phyloP scores from a whole-genome alignment of 371 early-diverging fungal genomes.

The Nematocida ausubeli region DNA sequence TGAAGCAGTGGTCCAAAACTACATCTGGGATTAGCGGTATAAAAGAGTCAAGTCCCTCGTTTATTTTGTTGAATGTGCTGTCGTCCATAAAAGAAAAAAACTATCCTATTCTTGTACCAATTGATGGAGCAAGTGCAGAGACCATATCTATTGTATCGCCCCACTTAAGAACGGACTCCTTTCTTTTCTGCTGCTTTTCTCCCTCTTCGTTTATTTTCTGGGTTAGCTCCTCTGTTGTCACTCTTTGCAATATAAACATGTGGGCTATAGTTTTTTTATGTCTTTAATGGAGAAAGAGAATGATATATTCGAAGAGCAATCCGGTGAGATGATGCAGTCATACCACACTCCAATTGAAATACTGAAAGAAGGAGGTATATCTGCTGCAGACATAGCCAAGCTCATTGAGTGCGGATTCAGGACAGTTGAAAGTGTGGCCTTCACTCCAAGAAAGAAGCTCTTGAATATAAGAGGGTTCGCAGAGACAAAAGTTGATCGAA shows the following conservation, averaged over 20 bases:
- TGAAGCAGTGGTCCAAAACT: slow-evolving; percentile 85
- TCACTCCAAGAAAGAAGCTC: slow-evolving; percentile 84
- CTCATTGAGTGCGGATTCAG: slow-evolving; percentile 82
- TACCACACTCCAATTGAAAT: slow-evolving; percentile 61
- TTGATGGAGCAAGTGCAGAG: slow-evolving; percentile 77
- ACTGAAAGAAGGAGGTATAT: slow-evolving; percentile 75
- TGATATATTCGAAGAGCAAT: slow-evolving; percentile 62
- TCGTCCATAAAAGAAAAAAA: slow-evolving; percentile 65
- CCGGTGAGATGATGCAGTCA: slow-evolving; percentile 64
- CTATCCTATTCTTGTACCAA: slow-evolving; percentile 24
- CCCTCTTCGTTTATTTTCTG: not conserved
- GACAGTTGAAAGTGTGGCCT: slow-evolving; percentile 90
- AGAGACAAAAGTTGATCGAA: slow-evolving; percentile 92
- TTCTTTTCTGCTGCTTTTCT: slow-evolving; percentile 13
- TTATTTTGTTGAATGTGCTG: slow-evolving; percentile 64
- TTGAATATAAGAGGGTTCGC: slow-evolving; percentile 89
- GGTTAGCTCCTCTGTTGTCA: slow-evolving; percentile 13
- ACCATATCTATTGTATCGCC: slow-evolving; percentile 78
- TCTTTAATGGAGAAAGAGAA: slow-evolving; percentile 57
- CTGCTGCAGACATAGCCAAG: slow-evolving; percentile 77
- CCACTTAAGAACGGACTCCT: slow-evolving; percentile 43
- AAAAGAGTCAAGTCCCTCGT: slow-evolving; percentile 65
- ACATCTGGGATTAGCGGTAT: slow-evolving; percentile 78
- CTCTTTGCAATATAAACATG: slow-evolving; percentile 31
- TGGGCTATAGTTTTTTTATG: slow-evolving; percentile 8